phyloP scores from a whole-genome alignment of 2,329 filamentous ascomycete genomes.

The Penicillium concentricum region DNA sequence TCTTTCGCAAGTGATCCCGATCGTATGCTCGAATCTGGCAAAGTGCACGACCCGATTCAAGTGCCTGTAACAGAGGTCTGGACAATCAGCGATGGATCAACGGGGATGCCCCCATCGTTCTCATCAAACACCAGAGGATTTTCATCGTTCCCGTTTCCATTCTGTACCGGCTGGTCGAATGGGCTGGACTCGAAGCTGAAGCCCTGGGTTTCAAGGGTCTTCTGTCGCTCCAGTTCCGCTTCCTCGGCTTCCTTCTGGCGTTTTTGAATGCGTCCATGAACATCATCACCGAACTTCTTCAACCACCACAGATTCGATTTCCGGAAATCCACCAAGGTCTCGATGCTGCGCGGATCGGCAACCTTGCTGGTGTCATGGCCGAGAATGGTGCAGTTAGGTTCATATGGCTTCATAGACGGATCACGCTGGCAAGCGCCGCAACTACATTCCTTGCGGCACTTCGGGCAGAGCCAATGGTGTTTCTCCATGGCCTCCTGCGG shows the following conservation, averaged over 20 bases:
- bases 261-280: constrained; percentile 44
- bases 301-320: constrained; percentile 86
- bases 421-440: constrained; percentile 74
- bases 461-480: constrained; percentile 82
- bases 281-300: constrained; percentile 56
- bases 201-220: constrained; percentile 47
- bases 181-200: constrained; percentile 36
- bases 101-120: constrained; percentile 35
- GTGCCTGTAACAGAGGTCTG: constrained; percentile 13
- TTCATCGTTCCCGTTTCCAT: background rate
- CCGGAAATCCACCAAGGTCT: constrained; percentile 86
- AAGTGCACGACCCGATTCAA: background rate
- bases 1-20: background rate
- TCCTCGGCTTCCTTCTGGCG: constrained; percentile 54
- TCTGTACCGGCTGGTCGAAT: background rate
- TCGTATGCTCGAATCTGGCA: background rate
- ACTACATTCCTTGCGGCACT: constrained; percentile 81
- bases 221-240: constrained; percentile 36
- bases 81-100: constrained; percentile 43
- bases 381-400: constrained; percentile 80
- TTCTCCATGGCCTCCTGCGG: constrained; percentile 79
- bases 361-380: constrained; percentile 89
- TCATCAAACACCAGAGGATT: background rate
- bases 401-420: constrained; percentile 71
- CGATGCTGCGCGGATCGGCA: constrained; percentile 86